Percentiles rank a stretch among this genome's conserved stretches.
phyloP scores from a whole-genome alignment of 306 rosid species.

The Ziziphus jujuba region DNA sequence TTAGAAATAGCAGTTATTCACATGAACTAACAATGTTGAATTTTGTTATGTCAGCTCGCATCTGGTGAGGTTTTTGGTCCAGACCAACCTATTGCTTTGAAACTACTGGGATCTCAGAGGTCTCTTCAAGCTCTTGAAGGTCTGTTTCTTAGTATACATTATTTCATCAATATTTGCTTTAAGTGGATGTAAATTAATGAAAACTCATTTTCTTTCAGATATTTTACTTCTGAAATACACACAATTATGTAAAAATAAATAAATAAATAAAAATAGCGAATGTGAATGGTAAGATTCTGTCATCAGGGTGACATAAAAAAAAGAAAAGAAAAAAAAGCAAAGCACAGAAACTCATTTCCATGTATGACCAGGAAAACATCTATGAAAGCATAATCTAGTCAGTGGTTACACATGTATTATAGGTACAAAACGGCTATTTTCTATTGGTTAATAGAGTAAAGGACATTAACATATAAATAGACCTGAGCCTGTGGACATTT shows the following conservation, averaged over 20 bases:
- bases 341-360: no score
- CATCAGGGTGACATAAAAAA: no score
- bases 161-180: not conserved
- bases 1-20: not conserved
- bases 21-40: not conserved
- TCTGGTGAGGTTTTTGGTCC: slow-evolving; percentile 95
- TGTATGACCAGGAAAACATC: no score
- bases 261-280: no score
- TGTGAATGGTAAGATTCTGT: no score
- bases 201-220: not conserved
- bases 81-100: slow-evolving; percentile 88
- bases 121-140: slow-evolving; percentile 97
- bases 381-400: no score
- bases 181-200: not conserved
- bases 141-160: slow-evolving; percentile 26
- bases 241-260: no score
- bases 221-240: not conserved
- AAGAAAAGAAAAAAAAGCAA: no score
- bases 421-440: not conserved
- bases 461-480: not conserved
- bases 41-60: slow-evolving; percentile 68
- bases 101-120: slow-evolving; percentile 88
- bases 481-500: not conserved
- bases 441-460: not conserved
- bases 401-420: not conserved